Conservation (phyloP, 2,329 filamentous ascomycete genomes). For the Talaromyces sp. region DNA sequence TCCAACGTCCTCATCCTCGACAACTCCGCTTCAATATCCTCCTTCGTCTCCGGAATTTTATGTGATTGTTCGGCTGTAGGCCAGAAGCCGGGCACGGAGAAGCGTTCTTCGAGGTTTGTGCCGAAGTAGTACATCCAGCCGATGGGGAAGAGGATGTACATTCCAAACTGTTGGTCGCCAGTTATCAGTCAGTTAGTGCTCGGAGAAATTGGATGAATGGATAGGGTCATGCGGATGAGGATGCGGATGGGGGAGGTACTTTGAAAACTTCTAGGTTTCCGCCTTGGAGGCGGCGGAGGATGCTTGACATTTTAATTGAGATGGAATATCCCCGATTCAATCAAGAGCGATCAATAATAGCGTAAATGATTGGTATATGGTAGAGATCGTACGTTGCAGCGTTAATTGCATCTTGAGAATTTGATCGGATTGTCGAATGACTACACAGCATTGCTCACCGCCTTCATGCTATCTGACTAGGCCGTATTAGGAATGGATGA, state of each 20-base stretch:
- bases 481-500: background rate
- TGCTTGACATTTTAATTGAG: slow-evolving; percentile 33
- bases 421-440: slow-evolving; percentile 3
- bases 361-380: background rate
- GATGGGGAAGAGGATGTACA: slow-evolving; percentile 98
- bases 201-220: background rate
- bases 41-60: slow-evolving; percentile 51
- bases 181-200: no score
- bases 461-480: background rate
- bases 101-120: slow-evolving; percentile 91
- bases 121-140: slow-evolving; percentile 99
- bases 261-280: slow-evolving; percentile 95
- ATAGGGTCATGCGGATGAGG: no score
- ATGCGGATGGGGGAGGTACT: slow-evolving; percentile 46
- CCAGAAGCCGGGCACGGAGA: slow-evolving; percentile 90
- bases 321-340: background rate
- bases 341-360: background rate
- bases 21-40: slow-evolving; percentile 71
- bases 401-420: background rate
- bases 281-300: slow-evolving; percentile 62
- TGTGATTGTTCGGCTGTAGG: slow-evolving; percentile 62
- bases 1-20: slow-evolving; percentile 59
- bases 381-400: background rate
- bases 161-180: slow-evolving; percentile 68
- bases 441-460: background rate